Conservation (phyloP, 164 flowering plant species). For the Cinnamomum micranthum region DNA sequence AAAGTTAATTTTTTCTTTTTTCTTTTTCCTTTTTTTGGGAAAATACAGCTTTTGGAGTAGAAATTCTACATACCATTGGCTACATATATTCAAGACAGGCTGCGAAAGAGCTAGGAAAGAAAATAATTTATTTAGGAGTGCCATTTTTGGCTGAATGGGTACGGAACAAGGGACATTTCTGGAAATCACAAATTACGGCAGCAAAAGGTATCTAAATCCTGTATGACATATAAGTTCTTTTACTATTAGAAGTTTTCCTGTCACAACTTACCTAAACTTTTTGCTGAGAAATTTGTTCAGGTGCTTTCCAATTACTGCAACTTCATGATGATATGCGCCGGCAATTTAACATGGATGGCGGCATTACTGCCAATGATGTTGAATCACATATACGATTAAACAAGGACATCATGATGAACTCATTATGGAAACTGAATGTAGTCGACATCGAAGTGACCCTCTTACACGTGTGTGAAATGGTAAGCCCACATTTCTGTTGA, state of each 20-base stretch:
- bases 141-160: slow-evolving; percentile 97
- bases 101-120: slow-evolving; percentile 91
- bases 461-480: slow-evolving; percentile 90
- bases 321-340: slow-evolving; percentile 66
- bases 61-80: slow-evolving; percentile 76
- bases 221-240: neutral
- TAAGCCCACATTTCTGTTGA: slow-evolving; percentile 22
- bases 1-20: neutral
- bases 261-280: neutral
- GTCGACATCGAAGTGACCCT: slow-evolving; percentile 92
- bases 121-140: slow-evolving; percentile 74
- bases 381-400: slow-evolving; percentile 63
- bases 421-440: slow-evolving; percentile 89
- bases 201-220: slow-evolving; percentile 59
- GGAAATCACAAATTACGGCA: slow-evolving; percentile 89
- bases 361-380: slow-evolving; percentile 44
- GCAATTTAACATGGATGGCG: slow-evolving; percentile 54
- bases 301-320: slow-evolving; percentile 87
- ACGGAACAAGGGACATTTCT: slow-evolving; percentile 80
- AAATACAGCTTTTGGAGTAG: slow-evolving; percentile 71
- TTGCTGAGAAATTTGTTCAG: slow-evolving; percentile 30
- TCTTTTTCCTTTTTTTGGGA: neutral
- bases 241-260: neutral
- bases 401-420: slow-evolving; percentile 68
- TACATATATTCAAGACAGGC: slow-evolving; percentile 83